Percentiles rank a stretch among this genome's conserved stretches.
Evolutionary conservation across 176 grass and related monocot genomes (phyloP).

Genomic region (Pontederia crassipes): DNA sequence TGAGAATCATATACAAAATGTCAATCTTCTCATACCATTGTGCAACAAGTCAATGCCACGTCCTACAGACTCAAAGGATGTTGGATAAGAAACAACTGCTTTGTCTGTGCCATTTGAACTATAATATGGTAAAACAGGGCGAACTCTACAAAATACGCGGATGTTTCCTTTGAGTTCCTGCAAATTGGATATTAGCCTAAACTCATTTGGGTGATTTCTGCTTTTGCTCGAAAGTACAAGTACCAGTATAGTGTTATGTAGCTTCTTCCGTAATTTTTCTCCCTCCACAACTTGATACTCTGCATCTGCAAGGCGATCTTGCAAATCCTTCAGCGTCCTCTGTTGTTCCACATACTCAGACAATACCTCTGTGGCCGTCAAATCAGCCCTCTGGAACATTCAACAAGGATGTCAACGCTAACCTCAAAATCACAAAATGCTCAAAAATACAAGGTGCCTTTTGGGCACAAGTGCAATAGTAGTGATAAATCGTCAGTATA

Average conservation of each 20-base stretch:
- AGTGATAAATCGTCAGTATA: neutral
- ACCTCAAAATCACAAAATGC: neutral
- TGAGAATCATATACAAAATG: neutral
- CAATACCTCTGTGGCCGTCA: conserved; percentile 50
- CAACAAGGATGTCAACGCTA: neutral
- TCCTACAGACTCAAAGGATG: conserved; percentile 53
- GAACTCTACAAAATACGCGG: conserved; percentile 87
- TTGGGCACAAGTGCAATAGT: neutral
- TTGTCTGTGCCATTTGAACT: conserved; percentile 37
- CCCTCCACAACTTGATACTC: conserved; percentile 79
- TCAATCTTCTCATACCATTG: conserved; percentile 30
- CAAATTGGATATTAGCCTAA: conserved; percentile 15
- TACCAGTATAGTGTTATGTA: conserved; percentile 98
- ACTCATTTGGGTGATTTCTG: neutral
- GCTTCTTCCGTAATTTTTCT: conserved; percentile 68
- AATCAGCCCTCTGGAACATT: conserved; percentile 61
- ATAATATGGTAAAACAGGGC: conserved; percentile 41
- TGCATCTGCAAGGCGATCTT: conserved; percentile 54
- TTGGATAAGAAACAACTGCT: conserved; percentile 63
- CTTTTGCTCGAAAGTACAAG: neutral
- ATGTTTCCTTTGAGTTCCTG: conserved; percentile 98
- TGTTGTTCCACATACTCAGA: conserved; percentile 62
- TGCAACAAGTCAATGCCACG: conserved; percentile 65
- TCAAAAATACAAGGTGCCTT: conserved; percentile 1
- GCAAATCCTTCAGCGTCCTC: conserved; percentile 48